Percentiles rank a stretch among this genome's conserved stretches.
These are phyloP conservation scores for Aquilaria malaccensis DNA, from an alignment of 345 rosid genomes.

Conservation along the genomic window DNA sequence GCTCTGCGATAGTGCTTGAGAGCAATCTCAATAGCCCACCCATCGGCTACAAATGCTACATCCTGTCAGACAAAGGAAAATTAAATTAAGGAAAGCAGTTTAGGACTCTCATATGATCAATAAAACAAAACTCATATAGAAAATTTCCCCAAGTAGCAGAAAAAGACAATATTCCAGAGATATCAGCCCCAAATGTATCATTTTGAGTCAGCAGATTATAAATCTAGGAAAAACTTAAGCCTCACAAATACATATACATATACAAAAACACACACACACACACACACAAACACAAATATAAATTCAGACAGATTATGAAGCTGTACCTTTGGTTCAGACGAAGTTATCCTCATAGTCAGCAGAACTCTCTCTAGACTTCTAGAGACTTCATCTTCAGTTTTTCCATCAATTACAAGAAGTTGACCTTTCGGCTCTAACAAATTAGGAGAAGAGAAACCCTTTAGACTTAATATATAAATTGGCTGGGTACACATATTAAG, in stretches of 20 bases:
- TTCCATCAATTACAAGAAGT: constrained; percentile 89
- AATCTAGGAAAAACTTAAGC: too few species aligned
- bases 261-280: too few species aligned
- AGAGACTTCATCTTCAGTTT: constrained; percentile 80
- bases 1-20: constrained; percentile 72
- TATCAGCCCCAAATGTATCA: too few species aligned
- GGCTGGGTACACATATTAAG: too few species aligned
- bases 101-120: not conserved
- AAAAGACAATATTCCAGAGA: too few species aligned
- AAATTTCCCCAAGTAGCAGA: not conserved
- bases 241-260: too few species aligned
- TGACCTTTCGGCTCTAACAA: constrained; percentile 92
- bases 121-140: not conserved
- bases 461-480: too few species aligned
- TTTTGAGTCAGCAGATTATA: too few species aligned
- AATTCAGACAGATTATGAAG: constrained; percentile 9
- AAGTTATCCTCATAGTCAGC: constrained; percentile 90
- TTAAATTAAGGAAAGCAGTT: not conserved
- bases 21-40: constrained; percentile 98
- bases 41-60: constrained; percentile 94
- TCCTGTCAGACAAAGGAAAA: constrained; percentile 38
- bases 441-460: not conserved
- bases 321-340: constrained; percentile 89
- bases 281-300: too few species aligned
- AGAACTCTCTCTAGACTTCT: constrained; percentile 89